phyloP scores from a whole-genome alignment of 2,329 filamentous ascomycete species.

The Cladosporium oxysporum region DNA sequence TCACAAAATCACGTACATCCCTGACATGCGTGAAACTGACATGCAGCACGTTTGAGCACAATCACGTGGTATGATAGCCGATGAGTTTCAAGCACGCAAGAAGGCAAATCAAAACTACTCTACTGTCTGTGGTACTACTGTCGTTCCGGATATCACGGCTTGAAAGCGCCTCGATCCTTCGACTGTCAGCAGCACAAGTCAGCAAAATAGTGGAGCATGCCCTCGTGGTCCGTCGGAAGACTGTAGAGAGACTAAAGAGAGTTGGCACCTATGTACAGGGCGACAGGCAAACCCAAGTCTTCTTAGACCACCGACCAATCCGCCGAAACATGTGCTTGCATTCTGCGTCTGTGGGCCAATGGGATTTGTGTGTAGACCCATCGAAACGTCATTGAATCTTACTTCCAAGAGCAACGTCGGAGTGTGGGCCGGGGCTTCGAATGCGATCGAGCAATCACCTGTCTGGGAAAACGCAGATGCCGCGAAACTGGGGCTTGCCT shows the following conservation, averaged over 20 bases:
- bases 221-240: not conserved
- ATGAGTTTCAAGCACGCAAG: too few species aligned
- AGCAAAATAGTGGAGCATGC: not conserved
- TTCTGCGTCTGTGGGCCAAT: not conserved
- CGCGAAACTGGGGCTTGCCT: not conserved
- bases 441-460: slow-evolving; percentile 6
- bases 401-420: not conserved
- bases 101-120: not conserved
- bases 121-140: too few species aligned
- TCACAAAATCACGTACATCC: not conserved
- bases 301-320: not conserved
- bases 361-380: not conserved
- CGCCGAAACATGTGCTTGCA: not conserved
- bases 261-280: not conserved
- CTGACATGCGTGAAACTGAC: not conserved
- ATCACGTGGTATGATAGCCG: not conserved
- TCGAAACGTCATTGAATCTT: not conserved
- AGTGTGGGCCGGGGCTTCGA: not conserved
- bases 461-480: slow-evolving; percentile 17
- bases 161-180: not conserved
- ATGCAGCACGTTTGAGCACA: not conserved
- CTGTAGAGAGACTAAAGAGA: not conserved
- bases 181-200: not conserved
- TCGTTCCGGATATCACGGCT: not conserved
- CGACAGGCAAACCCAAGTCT: not conserved